These are phyloP conservation scores for Neurospora tetraspora DNA, from an alignment of 495 filamentous ascomycete genomes.

Conservation along the genomic window DNA sequence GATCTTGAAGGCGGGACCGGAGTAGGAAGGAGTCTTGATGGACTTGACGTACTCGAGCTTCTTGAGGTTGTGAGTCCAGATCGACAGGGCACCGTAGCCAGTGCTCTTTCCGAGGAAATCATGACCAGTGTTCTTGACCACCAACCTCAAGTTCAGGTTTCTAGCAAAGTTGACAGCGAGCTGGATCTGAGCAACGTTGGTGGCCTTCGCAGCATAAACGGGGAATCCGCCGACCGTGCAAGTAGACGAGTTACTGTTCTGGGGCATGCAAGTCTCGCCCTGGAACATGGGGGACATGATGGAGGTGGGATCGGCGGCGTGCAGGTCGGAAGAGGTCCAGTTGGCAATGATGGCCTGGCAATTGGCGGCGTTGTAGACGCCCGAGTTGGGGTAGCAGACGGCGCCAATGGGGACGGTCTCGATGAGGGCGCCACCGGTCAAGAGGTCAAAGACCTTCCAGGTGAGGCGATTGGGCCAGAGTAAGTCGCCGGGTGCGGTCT, in stretches of 20 bases:
- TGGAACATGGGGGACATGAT: conserved; percentile 41
- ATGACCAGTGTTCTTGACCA: conserved; percentile 58
- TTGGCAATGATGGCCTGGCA: conserved; percentile 27
- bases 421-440: conserved; percentile 23
- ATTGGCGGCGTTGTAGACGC: conserved; percentile 30
- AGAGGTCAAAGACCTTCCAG: conserved; percentile 36
- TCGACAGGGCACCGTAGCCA: conserved; percentile 38
- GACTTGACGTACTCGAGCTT: conserved; percentile 15
- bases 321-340: conserved; percentile 27
- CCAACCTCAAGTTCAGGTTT: conserved; percentile 46
- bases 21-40: conserved; percentile 22
- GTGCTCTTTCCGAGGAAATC: conserved; percentile 48
- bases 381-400: conserved; percentile 39
- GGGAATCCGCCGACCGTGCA: conserved; percentile 53
- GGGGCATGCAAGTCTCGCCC: conserved; percentile 37
- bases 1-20: conserved; percentile 43
- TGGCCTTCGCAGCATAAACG: conserved; percentile 47
- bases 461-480: conserved; percentile 31
- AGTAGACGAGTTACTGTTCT: conserved; percentile 13
- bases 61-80: conserved; percentile 48
- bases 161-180: conserved; percentile 54
- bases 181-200: conserved; percentile 45
- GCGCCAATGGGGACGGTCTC: conserved; percentile 16
- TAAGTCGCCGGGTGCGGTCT: conserved; percentile 38
- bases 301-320: conserved; percentile 32